Evolutionary conservation across 2,329 filamentous ascomycete genomes (phyloP).

Genomic region (Xylariaceae sp.): DNA sequence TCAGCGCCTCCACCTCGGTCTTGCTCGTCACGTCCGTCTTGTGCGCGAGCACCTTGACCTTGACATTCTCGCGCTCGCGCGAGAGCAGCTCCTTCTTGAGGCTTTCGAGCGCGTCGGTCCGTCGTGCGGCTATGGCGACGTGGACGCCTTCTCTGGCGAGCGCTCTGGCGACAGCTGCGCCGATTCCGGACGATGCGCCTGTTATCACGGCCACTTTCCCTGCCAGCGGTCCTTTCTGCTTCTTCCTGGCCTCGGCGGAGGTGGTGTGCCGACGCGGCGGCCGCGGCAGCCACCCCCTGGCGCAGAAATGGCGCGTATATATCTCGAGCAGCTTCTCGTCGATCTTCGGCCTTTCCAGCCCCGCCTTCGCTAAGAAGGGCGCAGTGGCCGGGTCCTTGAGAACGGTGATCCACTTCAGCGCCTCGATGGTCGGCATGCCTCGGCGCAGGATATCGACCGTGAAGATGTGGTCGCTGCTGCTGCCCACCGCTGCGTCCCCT

Average conservation of each 20-base stretch:
- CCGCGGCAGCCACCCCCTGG: conserved; percentile 66
- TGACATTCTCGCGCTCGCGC: too few relatives aligned
- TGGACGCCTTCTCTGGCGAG: conserved; percentile 67
- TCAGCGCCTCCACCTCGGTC: conserved; percentile 59
- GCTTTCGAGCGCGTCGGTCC: conserved; percentile 60
- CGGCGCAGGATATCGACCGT: conserved; percentile 74
- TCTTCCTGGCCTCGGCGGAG: conserved; percentile 20
- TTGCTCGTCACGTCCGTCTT: conserved; percentile 68
- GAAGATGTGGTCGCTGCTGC: conserved; percentile 64
- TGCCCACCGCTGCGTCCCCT: conserved; percentile 55
- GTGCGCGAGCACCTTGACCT: conserved; percentile 61
- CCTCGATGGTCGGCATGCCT: conserved; percentile 72
- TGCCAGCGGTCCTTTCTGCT: conserved; percentile 53
- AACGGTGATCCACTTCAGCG: conserved; percentile 64
- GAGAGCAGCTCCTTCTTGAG: conserved; percentile 57
- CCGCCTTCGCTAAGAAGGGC: conserved; percentile 47
- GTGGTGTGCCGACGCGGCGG: conserved; percentile 48
- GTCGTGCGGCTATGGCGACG: conserved; percentile 66
- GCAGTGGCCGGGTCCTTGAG: conserved; percentile 66
- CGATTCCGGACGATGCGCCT: conserved; percentile 74
- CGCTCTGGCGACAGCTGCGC: conserved; percentile 65
- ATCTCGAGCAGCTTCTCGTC: conserved; percentile 67
- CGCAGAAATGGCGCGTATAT: conserved; percentile 75
- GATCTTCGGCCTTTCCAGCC: conserved; percentile 61
- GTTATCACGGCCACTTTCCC: conserved; percentile 72